Percentiles rank a stretch among this genome's conserved stretches.
Evolutionary conservation across 2,329 filamentous ascomycete genomes (phyloP).

Genomic region (Paramyrothecium roridum): DNA sequence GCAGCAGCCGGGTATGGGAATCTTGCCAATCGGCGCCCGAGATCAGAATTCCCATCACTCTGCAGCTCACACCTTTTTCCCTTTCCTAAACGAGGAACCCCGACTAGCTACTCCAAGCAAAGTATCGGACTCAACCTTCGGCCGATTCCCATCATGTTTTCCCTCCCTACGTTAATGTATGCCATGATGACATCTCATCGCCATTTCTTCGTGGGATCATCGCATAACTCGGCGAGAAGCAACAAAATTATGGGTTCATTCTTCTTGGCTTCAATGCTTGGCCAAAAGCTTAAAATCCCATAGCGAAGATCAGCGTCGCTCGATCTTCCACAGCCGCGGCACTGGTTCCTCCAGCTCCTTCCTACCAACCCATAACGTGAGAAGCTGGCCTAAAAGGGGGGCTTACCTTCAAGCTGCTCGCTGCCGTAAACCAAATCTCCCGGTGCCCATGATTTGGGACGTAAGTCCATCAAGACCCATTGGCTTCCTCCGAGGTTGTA

Average conservation of each 20-base stretch:
- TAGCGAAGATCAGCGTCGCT: background rate
- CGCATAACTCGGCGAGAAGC: no score
- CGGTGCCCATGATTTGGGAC: no score
- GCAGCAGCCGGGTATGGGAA: background rate
- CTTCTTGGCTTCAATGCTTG: background rate
- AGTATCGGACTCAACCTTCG: no score
- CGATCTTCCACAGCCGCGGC: background rate
- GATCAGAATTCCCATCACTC: background rate
- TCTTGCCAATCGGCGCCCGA: background rate
- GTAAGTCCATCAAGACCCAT: no score
- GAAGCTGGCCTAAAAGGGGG: no score
- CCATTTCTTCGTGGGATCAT: no score
- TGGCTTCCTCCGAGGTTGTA: no score
- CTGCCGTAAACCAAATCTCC: no score
- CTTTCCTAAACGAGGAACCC: background rate
- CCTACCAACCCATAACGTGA: no score
- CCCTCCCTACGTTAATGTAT: background rate
- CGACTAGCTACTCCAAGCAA: background rate
- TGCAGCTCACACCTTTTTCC: background rate
- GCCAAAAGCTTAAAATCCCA: background rate
- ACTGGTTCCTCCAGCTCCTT: background rate
- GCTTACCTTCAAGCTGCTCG: no score
- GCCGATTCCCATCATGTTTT: background rate
- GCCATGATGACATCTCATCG: background rate
- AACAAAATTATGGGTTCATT: background rate